phyloP scores from a whole-genome alignment of 306 rosid species.

The Inga leiocalycina region DNA sequence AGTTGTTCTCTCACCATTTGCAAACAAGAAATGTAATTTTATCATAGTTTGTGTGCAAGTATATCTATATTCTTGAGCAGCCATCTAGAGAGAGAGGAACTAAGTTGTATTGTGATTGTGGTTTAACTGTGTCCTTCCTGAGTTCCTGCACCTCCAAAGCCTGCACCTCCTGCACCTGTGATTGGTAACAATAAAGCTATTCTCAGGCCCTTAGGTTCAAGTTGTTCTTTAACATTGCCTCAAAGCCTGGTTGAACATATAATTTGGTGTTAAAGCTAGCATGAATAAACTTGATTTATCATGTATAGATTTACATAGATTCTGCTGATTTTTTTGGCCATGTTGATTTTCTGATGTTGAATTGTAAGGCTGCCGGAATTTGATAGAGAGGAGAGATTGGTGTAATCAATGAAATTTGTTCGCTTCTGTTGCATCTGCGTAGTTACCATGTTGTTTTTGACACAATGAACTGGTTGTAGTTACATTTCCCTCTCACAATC shows the following conservation, averaged over 20 bases:
- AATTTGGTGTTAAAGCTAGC: not conserved
- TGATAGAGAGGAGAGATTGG: not conserved
- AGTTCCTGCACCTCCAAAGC: not conserved
- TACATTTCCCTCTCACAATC: not conserved
- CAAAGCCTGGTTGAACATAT: not conserved
- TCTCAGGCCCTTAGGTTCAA: not conserved
- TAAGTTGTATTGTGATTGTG: not conserved
- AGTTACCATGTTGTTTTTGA: not conserved
- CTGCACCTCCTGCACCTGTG: no score
- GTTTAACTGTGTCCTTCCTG: not conserved
- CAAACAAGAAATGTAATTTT: not conserved
- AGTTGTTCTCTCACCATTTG: not conserved
- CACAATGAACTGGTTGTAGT: not conserved
- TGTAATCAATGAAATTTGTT: not conserved
- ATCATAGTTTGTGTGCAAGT: not conserved
- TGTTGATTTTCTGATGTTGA: not conserved
- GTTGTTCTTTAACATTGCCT: not conserved
- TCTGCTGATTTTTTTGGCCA: not conserved
- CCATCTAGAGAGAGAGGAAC: not conserved
- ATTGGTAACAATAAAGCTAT: not conserved
- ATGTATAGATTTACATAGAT: not conserved
- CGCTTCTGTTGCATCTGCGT: not conserved
- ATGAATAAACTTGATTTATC: no score
- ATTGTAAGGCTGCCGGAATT: not conserved
- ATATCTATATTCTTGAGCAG: not conserved